A percentile compares a stretch with the other conserved stretches of the same genome.
Evolutionary conservation across 768 basidiomycete species (phyloP).

Genomic region (Tulasnella sp.): DNA sequence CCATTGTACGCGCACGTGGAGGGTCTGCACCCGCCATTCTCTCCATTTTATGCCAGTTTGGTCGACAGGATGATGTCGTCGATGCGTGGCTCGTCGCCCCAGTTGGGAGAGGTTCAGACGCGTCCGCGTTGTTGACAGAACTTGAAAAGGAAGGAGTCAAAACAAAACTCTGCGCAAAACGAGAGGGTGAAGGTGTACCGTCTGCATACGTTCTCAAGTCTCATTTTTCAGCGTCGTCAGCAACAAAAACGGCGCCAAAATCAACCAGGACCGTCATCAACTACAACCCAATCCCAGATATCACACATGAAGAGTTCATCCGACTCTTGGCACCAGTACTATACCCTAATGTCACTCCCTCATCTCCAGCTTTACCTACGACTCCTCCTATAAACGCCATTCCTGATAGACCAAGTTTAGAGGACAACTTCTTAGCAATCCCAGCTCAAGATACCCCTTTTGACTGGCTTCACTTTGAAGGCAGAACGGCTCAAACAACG

Average conservation of each 20-base stretch:
- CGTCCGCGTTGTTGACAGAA: slow-evolving; percentile 44
- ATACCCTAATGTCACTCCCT: slow-evolving; percentile 24
- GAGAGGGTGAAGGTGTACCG: slow-evolving; percentile 59
- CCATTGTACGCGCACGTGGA: slow-evolving; percentile 52
- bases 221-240: slow-evolving; percentile 31
- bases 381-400: not conserved
- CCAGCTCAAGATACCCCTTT: slow-evolving; percentile 38
- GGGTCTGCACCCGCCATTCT: slow-evolving; percentile 61
- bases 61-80: slow-evolving; percentile 27
- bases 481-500: slow-evolving; percentile 65
- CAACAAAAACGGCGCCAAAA: slow-evolving; percentile 33
- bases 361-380: slow-evolving; percentile 21
- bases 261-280: slow-evolving; percentile 56
- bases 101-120: slow-evolving; percentile 60
- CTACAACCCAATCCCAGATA: slow-evolving; percentile 76
- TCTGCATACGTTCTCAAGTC: slow-evolving; percentile 72
- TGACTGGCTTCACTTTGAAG: slow-evolving; percentile 81
- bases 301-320: slow-evolving; percentile 79
- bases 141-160: slow-evolving; percentile 54
- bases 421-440: not conserved
- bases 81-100: slow-evolving; percentile 63
- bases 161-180: slow-evolving; percentile 61
- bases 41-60: slow-evolving; percentile 58
- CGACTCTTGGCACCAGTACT: slow-evolving; percentile 66
- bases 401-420: not conserved